phyloP scores from a whole-genome alignment of 257 asterid genomes.

The Paraleonurus japonicus region DNA sequence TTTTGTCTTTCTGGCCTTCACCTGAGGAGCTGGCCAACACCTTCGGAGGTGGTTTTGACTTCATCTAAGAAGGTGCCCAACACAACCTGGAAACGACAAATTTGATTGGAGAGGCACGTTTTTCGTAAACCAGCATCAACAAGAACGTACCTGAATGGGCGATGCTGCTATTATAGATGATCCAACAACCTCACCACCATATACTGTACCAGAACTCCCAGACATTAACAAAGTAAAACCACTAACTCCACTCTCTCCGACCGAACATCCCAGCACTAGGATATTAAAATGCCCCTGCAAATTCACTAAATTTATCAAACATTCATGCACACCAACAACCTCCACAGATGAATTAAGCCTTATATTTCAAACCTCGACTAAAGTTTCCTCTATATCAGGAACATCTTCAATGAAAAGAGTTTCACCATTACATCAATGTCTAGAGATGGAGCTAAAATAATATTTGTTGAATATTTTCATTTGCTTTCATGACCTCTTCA shows the following conservation, averaged over 20 bases:
- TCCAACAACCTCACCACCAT: constrained; percentile 95
- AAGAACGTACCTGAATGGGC: constrained; percentile 60
- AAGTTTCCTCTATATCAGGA: background rate
- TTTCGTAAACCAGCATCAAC: too few species aligned
- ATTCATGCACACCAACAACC: too few species aligned
- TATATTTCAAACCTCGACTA: background rate
- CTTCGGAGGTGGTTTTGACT: too few species aligned
- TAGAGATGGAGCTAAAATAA: too few species aligned
- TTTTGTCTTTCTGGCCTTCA: too few species aligned
- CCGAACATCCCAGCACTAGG: constrained; percentile 74
- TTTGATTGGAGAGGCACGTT: background rate
- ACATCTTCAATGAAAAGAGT: background rate
- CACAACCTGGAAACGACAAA: background rate
- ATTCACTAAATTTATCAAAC: too few species aligned
- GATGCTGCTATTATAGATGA: constrained; percentile 80
- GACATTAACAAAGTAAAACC: constrained; percentile 75
- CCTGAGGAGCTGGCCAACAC: too few species aligned
- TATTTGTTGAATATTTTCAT: too few species aligned
- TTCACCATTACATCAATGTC: background rate
- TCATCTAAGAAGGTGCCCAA: background rate
- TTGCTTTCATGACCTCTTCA: too few species aligned
- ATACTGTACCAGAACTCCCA: constrained; percentile 72
- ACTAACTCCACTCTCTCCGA: constrained; percentile 53
- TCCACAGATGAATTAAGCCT: background rate
- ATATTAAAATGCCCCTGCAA: constrained; percentile 90